Evolutionary conservation across 2,329 filamentous ascomycete genomes (phyloP), one percentile per base, ranked within the genome.

Genomic region (Dactylella cylindrospora): DNA sequence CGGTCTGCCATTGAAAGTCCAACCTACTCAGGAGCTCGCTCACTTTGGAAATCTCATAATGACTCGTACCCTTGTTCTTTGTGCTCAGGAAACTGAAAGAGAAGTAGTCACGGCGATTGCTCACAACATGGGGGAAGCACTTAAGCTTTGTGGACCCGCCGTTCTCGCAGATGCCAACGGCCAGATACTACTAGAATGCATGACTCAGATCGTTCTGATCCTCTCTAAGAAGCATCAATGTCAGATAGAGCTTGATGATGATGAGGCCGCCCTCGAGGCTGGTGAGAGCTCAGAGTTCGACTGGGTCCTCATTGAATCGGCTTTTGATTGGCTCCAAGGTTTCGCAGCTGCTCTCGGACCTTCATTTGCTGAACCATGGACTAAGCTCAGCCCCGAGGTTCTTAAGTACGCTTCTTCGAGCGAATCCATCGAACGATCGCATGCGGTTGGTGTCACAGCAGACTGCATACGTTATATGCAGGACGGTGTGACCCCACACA

Each of bases 31-130:
- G 50, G 88, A 94, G 68, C 80, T 97, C 52, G 78, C 84, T 74
- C 90, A 90, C 75, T 84, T 98, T 49, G 90, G 88, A 47, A 84
- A 91, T 71, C 83, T 94, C 66, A 83, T 96, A 50, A 84, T 90
- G 75, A 86, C 83, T 68, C 85, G 88, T 39, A 97, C 91, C 19
- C 78, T 95, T 70, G 83, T 83, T 66, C 78, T 91, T 67, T 96
- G 91, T 89, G 79, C 84, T 66, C 89, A 95, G 68, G 93, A 98
- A 74, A 82, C 84, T 71, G 93, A 98, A 74, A 84, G 90, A 90
- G 96, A 86, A 72, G 91, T 89, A 67, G 86, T 97, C 54, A 94
- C 90, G 31, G 91, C 96, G 71, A 90, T 97, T 77, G 95, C 95
- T 79, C 86, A 90, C 72, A 94, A 93, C 72, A 79, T 97, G 50